Evolutionary conservation across 179 eudicot genomes (phyloP), one percentile per base, ranked within the genome.

Genomic region (Vitellaria paradoxa): DNA sequence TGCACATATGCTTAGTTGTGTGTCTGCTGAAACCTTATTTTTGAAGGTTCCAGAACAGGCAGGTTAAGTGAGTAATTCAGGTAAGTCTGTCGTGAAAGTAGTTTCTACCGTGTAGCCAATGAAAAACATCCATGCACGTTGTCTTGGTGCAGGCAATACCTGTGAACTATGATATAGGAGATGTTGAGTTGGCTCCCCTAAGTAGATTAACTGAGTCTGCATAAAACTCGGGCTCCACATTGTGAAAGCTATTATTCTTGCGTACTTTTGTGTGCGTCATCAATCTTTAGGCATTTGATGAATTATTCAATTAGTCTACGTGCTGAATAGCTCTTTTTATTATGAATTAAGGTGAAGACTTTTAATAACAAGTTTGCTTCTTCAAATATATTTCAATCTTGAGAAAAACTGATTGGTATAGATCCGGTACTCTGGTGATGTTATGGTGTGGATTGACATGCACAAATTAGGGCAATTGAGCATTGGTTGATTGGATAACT

Each of bases 401-500:
- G 14, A 12, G 45, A 17, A 15, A 26, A 14, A 50, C 6, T 4
- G 74, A 71, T 26, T 71, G 23, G 11, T 50, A 53, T 53, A 53
- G 23, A 62, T 15, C 21, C 60, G 53, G 17, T 30, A 46, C 40
- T 20, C 10, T 21, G 53, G 52, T 59, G 18, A 59, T 15, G n/a
- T 1, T 14, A 26, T 10, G 0, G 12, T 53, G 15, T 52, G 37
- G 74, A 52, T 53, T 71, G 46, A 30, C 62, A 53, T 14, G 53
- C 67, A 20, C 65, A 73, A 45, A 13, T 73, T 42, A 37, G 40
- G 52, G 20, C 37, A 30, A 30, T 14, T 56, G 10, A 12, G 21
- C 23, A 53, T 42, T 42, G 76, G 45, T 42, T 61, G 45, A 42
- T 73, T 73, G 68, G 76, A 45, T 18, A 59, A 40, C 56, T 45